These are phyloP conservation scores for Xerocomus amazonicus DNA, from an alignment of 1,284 basidiomycete genomes.

Conservation along the genomic window DNA sequence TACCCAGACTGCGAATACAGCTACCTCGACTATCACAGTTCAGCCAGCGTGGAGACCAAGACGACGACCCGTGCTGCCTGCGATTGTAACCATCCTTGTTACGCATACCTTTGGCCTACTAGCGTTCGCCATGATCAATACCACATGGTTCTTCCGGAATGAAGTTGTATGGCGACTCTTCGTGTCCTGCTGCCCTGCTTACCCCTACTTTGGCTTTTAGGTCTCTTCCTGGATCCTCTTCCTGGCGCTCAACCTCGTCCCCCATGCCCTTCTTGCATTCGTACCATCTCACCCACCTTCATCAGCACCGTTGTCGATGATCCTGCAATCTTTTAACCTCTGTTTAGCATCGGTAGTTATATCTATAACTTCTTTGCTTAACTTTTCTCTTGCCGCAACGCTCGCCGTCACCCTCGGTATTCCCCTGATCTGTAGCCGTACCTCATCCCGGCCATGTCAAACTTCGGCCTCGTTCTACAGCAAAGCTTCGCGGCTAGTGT, in stretches of 20 bases:
- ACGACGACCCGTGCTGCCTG: slow-evolving; percentile 47
- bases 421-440: slow-evolving; percentile 48
- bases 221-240: slow-evolving; percentile 30
- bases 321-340: slow-evolving; percentile 71
- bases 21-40: background rate
- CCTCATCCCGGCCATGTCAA: slow-evolving; percentile 23
- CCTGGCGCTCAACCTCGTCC: slow-evolving; percentile 27
- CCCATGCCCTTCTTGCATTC: slow-evolving; percentile 27
- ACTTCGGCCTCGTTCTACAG: slow-evolving; percentile 26
- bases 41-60: slow-evolving; percentile 36
- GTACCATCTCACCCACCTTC: slow-evolving; percentile 18
- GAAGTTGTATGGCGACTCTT: slow-evolving; percentile 35
- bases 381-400: slow-evolving; percentile 80
- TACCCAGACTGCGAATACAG: slow-evolving; percentile 2
- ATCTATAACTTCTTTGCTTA: slow-evolving; percentile 81
- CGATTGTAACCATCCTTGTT: slow-evolving; percentile 48
- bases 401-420: slow-evolving; percentile 62
- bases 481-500: slow-evolving; percentile 31
- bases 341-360: slow-evolving; percentile 80
- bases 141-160: slow-evolving; percentile 39
- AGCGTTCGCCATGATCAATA: slow-evolving; percentile 46
- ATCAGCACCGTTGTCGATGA: slow-evolving; percentile 40
- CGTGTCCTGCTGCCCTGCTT: background rate
- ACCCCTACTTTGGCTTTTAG: slow-evolving; percentile 13
- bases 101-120: slow-evolving; percentile 53